Evolutionary conservation across 2,329 filamentous ascomycete species (phyloP).

Genomic region (Penicillium sp.): DNA sequence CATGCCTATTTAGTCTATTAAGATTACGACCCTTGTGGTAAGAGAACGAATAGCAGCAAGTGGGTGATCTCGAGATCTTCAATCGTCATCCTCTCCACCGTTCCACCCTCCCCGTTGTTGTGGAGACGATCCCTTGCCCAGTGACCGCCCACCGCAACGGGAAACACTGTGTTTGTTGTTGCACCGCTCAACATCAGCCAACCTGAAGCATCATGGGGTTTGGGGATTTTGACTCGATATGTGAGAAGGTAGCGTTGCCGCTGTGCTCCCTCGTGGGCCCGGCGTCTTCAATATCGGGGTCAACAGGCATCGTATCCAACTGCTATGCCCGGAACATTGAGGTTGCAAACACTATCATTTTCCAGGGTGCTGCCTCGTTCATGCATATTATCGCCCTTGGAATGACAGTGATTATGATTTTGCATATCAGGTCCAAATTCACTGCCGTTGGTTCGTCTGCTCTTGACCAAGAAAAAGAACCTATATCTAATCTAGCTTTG

Average conservation of each 20-base stretch:
- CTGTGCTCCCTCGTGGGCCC: conserved; percentile 80
- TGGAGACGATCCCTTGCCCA: conserved; percentile 28
- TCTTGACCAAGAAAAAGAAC: background rate
- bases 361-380: conserved; percentile 82
- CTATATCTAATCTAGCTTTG: conserved; percentile 9
- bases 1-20: background rate
- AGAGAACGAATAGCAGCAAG: background rate
- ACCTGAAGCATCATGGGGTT: conserved; percentile 63
- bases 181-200: conserved; percentile 11
- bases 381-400: conserved; percentile 84
- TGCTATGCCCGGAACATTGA: conserved; percentile 96
- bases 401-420: conserved; percentile 96
- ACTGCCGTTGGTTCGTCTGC: conserved; percentile 76
- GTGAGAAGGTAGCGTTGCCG: conserved; percentile 75
- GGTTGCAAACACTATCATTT: conserved; percentile 96
- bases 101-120: conserved; percentile 26
- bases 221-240: conserved; percentile 83
- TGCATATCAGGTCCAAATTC: conserved; percentile 95
- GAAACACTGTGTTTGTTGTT: conserved; percentile 16
- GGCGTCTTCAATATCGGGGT: conserved; percentile 55
- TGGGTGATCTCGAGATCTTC: background rate
- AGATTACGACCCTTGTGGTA: background rate
- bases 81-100: conserved; percentile 20
- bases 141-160: conserved; percentile 23
- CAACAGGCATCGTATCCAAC: conserved; percentile 73